Percentiles rank a stretch among this genome's conserved stretches.
Conservation (phyloP, 495 filamentous ascomycete species). For the Neurospora sp. region DNA sequence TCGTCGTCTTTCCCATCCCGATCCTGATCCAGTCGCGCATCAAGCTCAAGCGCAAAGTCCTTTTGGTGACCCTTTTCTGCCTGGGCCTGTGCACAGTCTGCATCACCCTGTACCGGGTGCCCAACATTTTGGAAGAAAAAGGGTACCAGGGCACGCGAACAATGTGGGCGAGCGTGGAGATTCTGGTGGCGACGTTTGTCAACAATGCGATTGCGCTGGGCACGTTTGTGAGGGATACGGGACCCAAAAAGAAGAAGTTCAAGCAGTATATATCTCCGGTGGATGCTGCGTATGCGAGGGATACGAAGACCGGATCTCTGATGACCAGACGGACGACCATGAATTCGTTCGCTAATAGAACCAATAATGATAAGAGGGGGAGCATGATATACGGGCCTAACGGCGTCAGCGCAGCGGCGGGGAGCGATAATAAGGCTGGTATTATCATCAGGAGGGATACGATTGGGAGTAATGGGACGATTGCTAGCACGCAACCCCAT, state of each 20-base stretch:
- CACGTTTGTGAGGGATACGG: constrained; percentile 68
- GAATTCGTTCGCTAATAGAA: not conserved
- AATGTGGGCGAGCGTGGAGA: constrained; percentile 64
- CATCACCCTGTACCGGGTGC: constrained; percentile 66
- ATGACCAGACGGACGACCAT: not conserved
- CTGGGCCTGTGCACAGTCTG: constrained; percentile 63
- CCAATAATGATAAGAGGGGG: not conserved
- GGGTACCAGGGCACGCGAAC: constrained; percentile 65
- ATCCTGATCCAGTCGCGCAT: constrained; percentile 66
- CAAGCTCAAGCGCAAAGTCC: constrained; percentile 47
- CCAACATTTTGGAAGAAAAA: constrained; percentile 47
- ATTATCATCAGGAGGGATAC: not conserved
- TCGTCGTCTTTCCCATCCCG: constrained; percentile 80
- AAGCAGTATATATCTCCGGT: constrained; percentile 30
- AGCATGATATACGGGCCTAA: not conserved
- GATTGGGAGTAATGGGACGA: not conserved
- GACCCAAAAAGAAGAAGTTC: constrained; percentile 64
- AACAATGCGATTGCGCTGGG: constrained; percentile 71
- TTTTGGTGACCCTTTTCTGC: constrained; percentile 63
- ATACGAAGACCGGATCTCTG: not conserved
- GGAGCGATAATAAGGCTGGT: not conserved
- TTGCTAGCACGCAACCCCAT: not conserved
- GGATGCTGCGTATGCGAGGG: not conserved
- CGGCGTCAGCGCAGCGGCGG: not conserved
- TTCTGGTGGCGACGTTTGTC: constrained; percentile 61